Evolutionary conservation across 805 yeast species (phyloP), one percentile per base, ranked within the genome.

Genomic region (Candida nanaspora): DNA sequence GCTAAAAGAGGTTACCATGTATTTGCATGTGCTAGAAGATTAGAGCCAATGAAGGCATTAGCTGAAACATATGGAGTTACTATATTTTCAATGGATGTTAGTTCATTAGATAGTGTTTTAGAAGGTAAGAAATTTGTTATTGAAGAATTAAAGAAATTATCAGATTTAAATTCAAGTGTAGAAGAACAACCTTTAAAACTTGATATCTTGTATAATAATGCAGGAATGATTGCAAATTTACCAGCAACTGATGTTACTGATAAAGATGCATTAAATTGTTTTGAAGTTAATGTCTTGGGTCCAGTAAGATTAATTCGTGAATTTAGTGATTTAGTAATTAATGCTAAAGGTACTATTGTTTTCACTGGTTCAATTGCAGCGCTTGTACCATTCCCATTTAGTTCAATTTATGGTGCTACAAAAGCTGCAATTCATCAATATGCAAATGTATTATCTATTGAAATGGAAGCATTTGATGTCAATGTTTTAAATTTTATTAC

Each of bases 381-480:
- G 1, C 41, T 76, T 14, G 60, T 72, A 11, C 79, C 86, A 3
- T 78, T 84, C 63, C 94, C 94, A 21, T 83, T 79, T 57, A 76
- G 81, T 1, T 68, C 81, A 13, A 65, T 78, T 25, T 85, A 85
- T 53, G 71, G 80, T 26, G 70, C 89, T 1, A 57, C 82, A 1
- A 85, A 85, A 52, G 86, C 89, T 6, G 89, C 91, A 0, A 76
- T 85, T 42, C 86, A 82, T 48, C 80, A 75, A 48, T 85, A 78
- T 52, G 83, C 86, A 0, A 71, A 75, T 32, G 71, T 70, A 2
- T 61, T 85, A 41, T 73, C 80, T 39, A 53, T 79, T 21, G 95
- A 85, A 58, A 56, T 85, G 71, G 74, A 75, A 54, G 83, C 86
- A 3, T 80, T 82, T 50, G 83, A 73, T 14, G 91, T 85, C 5